Evolutionary conservation across 495 filamentous ascomycete genomes (phyloP).

Genomic region (Annulohypoxylon bovei): DNA sequence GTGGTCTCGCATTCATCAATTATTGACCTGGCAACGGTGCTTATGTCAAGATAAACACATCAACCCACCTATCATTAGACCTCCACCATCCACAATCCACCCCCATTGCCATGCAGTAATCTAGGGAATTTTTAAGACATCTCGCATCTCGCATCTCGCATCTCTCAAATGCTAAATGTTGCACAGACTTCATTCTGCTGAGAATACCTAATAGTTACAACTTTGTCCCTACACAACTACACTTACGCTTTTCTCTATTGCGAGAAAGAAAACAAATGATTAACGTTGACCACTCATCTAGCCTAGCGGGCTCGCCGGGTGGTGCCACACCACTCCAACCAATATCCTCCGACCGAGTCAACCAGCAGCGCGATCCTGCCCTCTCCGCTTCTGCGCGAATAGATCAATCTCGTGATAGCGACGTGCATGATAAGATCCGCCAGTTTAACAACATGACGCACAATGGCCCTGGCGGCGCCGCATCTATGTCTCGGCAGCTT

Average conservation of each 20-base stretch:
- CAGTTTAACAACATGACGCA: slow-evolving; percentile 78
- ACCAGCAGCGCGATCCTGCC: slow-evolving; percentile 65
- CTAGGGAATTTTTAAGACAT: neutral
- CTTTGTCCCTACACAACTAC: neutral
- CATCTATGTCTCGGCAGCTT: slow-evolving; percentile 69
- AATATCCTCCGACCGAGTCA: slow-evolving; percentile 82
- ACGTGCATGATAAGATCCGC: slow-evolving; percentile 84
- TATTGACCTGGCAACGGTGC: slow-evolving; percentile 44
- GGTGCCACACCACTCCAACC: slow-evolving; percentile 71
- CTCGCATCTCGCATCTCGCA: neutral
- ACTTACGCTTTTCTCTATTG: neutral
- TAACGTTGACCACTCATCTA: slow-evolving; percentile 45
- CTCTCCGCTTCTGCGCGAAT: slow-evolving; percentile 37
- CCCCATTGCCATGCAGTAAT: neutral
- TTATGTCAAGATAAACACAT: slow-evolving; percentile 38
- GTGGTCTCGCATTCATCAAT: neutral
- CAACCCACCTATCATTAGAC: slow-evolving; percentile 4
- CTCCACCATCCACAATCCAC: neutral
- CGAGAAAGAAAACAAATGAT: slow-evolving; percentile 29
- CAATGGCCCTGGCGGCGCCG: slow-evolving; percentile 19
- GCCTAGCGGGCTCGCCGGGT: slow-evolving; percentile 47
- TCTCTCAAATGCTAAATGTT: slow-evolving; percentile 3
- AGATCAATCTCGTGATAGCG: slow-evolving; percentile 66
- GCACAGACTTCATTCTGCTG: slow-evolving; percentile 1
- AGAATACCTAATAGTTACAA: neutral